Evolutionary conservation across 2,329 filamentous ascomycete species (phyloP), one percentile per base, ranked within the genome.

Genomic region (Ophiostoma quercus): DNA sequence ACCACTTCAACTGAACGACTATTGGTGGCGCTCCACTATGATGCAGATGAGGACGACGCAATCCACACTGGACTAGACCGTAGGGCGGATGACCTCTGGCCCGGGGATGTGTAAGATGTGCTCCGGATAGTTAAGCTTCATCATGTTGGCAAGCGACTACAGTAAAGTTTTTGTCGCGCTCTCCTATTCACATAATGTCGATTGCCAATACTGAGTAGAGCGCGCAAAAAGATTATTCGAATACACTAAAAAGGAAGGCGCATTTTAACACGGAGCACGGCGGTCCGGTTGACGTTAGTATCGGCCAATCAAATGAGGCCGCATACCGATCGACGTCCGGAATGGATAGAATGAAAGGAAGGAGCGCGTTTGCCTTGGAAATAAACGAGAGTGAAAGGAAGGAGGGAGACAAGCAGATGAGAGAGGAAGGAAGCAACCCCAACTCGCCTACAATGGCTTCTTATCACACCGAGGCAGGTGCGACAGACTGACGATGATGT

Each of bases 21-120:
- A 25, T 57, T 57, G 51, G 51, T 57, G 19, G 3, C 9, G 22
- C 51, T 29, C 51, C 51, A 57, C 51, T 57, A 57, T 57, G n/a
- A 57, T 57, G 51, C 51, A 57, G n/a, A 57, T 57, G 51, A 54
- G 8, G n/a, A 25, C n/a, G 47, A 25, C 47, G 47, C 47, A 29
- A 54, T 54, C 51, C 51, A 57, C 51, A 57, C 22, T 57, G 19
- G 22, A 7, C 22, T 57, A 25, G 51, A 25, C 51, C 51, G 25
- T 57, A 57, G 16, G 43, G 43, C 43, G 19, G 43, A 47, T 47
- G 43, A 47, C 51, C 51, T 57, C 51, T 57, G n/a, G 51, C 51
- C 51, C n/a, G 51, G 47, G n/a, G 51, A 57, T 57, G 51, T 57
- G 51, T 57, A 25, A 57, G 51, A 57, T 57, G 51, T 57, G n/a